Evolutionary conservation across 371 early-diverging fungal genomes (phyloP), one percentile per base, ranked within the genome.

Genomic region (Circinella umbellata): DNA sequence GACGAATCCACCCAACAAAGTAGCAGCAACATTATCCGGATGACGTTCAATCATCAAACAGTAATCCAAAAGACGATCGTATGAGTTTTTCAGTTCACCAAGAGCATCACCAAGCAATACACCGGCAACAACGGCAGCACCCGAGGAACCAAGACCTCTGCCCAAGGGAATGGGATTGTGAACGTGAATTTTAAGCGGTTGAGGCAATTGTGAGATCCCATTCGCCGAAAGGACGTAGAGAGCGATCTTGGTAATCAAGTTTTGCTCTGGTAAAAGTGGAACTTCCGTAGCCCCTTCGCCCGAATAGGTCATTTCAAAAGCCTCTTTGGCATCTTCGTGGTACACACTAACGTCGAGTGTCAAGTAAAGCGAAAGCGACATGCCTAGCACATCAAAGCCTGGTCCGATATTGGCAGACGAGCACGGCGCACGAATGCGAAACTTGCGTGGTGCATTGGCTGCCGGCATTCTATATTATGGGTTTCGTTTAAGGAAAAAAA

Each of bases 331-430:
- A 38, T 72, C 63, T 17, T 61, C 67, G 34, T 66, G 63, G 48
- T 62, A 71, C 67, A 81, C 72, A 18, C 76, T 73, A 4, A 89
- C 92, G 47, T 87, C 86, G 18, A 99, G 78, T 3, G 88, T 87
- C 68, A 98, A 83, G 79, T 92, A 91, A 51, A 97, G 84, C 5
- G 94, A 92, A 39, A 96, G 89, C 11, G 96, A 93, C 18, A 96
- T 86, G 53, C 99, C 99, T 63, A 98, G 87, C 37, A 92, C 92
- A 81, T 98, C 98, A 73, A 96, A 99, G 42, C 98, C 98, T 9
- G 98, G 98, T 10, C 99, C 99, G 67, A 99, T 90, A 81, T 99
- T 99, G 70, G 99, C 94, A 13, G 98, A 91, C 9, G 98, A 95
- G 49, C 94, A 93, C 1, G 99, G 98, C 48, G 98, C 96, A 46